These are phyloP conservation scores for Fraxinus americana DNA, from an alignment of 257 asterid genomes.

Conservation along the genomic window DNA sequence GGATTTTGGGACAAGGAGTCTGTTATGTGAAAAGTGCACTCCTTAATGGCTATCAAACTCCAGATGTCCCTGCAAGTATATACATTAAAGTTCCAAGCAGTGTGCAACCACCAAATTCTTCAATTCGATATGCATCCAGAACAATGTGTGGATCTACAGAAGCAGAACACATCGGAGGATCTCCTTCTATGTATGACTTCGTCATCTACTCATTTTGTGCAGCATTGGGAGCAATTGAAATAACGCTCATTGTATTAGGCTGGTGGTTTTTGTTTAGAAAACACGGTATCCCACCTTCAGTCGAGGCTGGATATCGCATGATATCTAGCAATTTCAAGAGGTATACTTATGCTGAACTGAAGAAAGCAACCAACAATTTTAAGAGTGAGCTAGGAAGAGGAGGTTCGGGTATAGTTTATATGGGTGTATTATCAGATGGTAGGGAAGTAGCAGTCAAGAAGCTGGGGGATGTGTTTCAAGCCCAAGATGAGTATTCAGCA, in stretches of 20 bases:
- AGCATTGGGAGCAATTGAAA: slow-evolving; percentile 39
- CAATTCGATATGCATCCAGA: slow-evolving; percentile 32
- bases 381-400: slow-evolving; percentile 57
- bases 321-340: slow-evolving; percentile 44
- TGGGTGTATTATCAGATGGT: slow-evolving; percentile 45
- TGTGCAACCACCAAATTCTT: slow-evolving; percentile 30
- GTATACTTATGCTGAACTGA: slow-evolving; percentile 43
- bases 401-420: slow-evolving; percentile 52
- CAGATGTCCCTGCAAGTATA: slow-evolving; percentile 50
- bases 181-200: slow-evolving; percentile 45
- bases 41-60: slow-evolving; percentile 53
- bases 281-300: slow-evolving; percentile 46
- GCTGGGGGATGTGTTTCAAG: slow-evolving; percentile 37
- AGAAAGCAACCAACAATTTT: slow-evolving; percentile 50
- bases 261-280: slow-evolving; percentile 55
- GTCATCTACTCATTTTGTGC: slow-evolving; percentile 37
- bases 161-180: slow-evolving; percentile 25
- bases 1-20: slow-evolving; percentile 44
- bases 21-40: slow-evolving; percentile 58
- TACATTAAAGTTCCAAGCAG: slow-evolving; percentile 51
- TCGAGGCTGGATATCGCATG: slow-evolving; percentile 54
- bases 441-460: slow-evolving; percentile 60
- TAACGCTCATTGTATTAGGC: slow-evolving; percentile 34
- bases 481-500: slow-evolving; percentile 51
- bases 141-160: slow-evolving; percentile 24